Evolutionary conservation across 495 filamentous ascomycete genomes (phyloP), one percentile per base, ranked within the genome.

Genomic region (Daldinia concentrica): DNA sequence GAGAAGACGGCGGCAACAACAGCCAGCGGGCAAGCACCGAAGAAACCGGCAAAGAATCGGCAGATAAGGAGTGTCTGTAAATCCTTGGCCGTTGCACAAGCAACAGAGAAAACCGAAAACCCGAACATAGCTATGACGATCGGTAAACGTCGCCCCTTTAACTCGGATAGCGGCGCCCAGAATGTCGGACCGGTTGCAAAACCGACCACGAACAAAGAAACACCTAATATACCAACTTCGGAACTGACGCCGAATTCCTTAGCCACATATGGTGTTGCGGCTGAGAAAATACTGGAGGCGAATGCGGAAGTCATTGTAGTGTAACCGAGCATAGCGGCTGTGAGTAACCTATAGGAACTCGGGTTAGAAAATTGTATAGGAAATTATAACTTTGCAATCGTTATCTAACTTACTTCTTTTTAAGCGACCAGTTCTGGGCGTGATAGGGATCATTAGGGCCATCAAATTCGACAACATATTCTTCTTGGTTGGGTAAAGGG

Each of bases 381-480:
- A 15, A 19, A 57, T 9, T 7, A 66, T 22, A 27, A 8, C 43
- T 55, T 63, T 24, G n/a, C 17, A 19, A 37, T 37, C 34, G 37
- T 54, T 54, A 19, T 43, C 32, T 27, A 14, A 83, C 87, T 58
- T 79, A 91, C 90, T 96, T 96, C 81, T 91, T 93, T 66, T 74
- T 85, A 27, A 91, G 74, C 0, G 90, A 83, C 93, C 93, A 97
- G 78, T 97, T 97, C 79, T 91, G 90, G 0, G 93, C 90, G 78
- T 97, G 91, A 48, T 91, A 73, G 9, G 92, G 92, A 77, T 97
- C 93, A 69, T 92, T 85, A 1, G 86, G 88, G 0, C 93, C 92
- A 56, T 90, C 87, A 69, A 96, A 97, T 71, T 95, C 93, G 17
- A 97, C 93, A 1, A 96, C 92, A 81, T 95, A 97, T 64, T 91